Evolutionary conservation across 352 stramenopile species (phyloP).

Genomic region (Pythium brachiatum): DNA sequence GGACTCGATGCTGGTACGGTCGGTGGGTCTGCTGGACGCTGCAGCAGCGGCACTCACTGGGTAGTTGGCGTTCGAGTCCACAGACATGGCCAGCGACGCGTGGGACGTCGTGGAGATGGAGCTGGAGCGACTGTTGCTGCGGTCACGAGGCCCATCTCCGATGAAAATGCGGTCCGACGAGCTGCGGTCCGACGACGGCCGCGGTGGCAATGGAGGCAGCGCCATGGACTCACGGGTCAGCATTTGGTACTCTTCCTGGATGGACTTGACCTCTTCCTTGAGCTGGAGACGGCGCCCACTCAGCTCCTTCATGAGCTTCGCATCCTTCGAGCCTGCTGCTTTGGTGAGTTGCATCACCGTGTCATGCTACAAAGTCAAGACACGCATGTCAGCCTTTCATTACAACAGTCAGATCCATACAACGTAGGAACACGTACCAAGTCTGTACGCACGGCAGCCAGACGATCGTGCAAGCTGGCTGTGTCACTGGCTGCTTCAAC

Average conservation of each 20-base stretch:
- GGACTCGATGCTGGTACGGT: background rate
- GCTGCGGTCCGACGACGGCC: constrained; percentile 12
- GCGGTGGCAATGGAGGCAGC: constrained; percentile 18
- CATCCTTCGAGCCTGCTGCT: constrained; percentile 54
- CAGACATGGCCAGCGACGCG: constrained; percentile 42
- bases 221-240: constrained; percentile 27
- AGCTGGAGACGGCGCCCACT: constrained; percentile 54
- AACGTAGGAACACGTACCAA: constrained; percentile 7
- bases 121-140: constrained; percentile 27
- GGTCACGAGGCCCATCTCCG: constrained; percentile 14
- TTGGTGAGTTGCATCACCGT: constrained; percentile 59
- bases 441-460: constrained; percentile 15
- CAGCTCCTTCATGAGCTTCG: constrained; percentile 40
- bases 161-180: constrained; percentile 13
- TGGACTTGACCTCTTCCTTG: constrained; percentile 71
- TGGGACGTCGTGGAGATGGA: constrained; percentile 53
- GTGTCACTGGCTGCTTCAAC: background rate
- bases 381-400: background rate
- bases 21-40: constrained; percentile 13
- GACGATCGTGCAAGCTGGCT: constrained; percentile 10
- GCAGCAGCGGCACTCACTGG: background rate
- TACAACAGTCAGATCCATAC: background rate
- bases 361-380: constrained; percentile 43
- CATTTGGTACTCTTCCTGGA: constrained; percentile 50
- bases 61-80: constrained; percentile 47